Conservation (phyloP, 352 stramenopile species). For the Lagenidium sp. region DNA sequence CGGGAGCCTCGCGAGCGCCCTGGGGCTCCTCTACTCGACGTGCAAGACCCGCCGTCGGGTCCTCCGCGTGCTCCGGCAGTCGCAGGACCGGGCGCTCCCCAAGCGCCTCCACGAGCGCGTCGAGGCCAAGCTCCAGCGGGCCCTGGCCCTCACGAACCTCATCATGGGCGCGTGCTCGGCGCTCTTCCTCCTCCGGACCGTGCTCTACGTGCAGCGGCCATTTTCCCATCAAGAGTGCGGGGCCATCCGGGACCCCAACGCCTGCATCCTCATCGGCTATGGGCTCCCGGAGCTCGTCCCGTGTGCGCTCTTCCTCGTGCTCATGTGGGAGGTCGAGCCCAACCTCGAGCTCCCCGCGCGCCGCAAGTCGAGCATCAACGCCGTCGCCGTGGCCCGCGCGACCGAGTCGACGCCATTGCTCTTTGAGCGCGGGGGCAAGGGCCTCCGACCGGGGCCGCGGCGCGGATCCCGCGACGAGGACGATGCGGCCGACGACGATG, state of each 20-base stretch:
- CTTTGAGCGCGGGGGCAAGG: too few species aligned
- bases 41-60: constrained; percentile 65
- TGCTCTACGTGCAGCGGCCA: constrained; percentile 77
- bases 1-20: constrained; percentile 53
- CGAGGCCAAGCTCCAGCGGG: constrained; percentile 60
- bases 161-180: constrained; percentile 63
- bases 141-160: constrained; percentile 56
- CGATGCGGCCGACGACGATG: constrained; percentile 1
- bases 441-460: too few species aligned
- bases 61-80: constrained; percentile 49
- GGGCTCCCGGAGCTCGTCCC: constrained; percentile 63
- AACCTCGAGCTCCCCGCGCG: constrained; percentile 51
- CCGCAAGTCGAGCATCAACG: constrained; percentile 36
- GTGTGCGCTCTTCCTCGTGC: constrained; percentile 61
- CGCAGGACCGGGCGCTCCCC: constrained; percentile 18
- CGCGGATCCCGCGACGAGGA: neutral
- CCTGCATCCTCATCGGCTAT: constrained; percentile 69
- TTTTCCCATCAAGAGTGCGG: constrained; percentile 71
- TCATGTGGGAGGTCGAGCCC: constrained; percentile 85
- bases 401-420: constrained; percentile 43
- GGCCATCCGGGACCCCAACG: constrained; percentile 41
- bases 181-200: constrained; percentile 55
- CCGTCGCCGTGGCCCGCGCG: constrained; percentile 8
- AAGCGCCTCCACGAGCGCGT: constrained; percentile 46
- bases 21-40: constrained; percentile 70